Conservation (phyloP, 1,139 yeast genomes). For the Protomyces gravidus region DNA sequence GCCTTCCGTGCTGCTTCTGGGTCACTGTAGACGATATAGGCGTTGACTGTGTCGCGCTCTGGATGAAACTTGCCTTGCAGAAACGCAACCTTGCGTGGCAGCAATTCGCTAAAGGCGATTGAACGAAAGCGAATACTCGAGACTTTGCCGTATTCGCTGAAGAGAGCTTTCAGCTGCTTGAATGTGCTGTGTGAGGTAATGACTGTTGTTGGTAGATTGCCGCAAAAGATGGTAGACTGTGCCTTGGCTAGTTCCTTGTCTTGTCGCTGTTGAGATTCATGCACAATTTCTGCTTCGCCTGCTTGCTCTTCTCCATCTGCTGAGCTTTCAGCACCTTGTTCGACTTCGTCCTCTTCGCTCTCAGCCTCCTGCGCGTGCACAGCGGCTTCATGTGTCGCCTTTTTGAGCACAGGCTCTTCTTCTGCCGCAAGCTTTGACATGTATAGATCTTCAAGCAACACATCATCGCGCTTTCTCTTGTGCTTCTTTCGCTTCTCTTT, state of each 20-base stretch:
- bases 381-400: background rate
- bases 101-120: slow-evolving; percentile 77
- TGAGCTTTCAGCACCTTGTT: slow-evolving; percentile 38
- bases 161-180: slow-evolving; percentile 31
- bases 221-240: slow-evolving; percentile 81
- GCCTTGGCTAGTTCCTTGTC: slow-evolving; percentile 76
- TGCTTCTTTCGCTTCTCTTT: slow-evolving; percentile 19
- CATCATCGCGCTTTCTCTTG: slow-evolving; percentile 31
- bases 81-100: slow-evolving; percentile 90
- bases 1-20: slow-evolving; percentile 54
- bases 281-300: background rate
- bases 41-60: slow-evolving; percentile 74
- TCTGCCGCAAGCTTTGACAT: slow-evolving; percentile 36
- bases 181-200: slow-evolving; percentile 55
- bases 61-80: slow-evolving; percentile 74
- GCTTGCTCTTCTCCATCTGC: slow-evolving; percentile 34
- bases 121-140: slow-evolving; percentile 85
- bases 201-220: slow-evolving; percentile 68
- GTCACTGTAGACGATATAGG: slow-evolving; percentile 72
- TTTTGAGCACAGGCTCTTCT: slow-evolving; percentile 17
- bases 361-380: slow-evolving; percentile 15
- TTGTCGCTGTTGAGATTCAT: slow-evolving; percentile 51
- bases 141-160: slow-evolving; percentile 53
- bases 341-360: slow-evolving; percentile 38
- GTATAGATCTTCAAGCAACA: slow-evolving; percentile 35